Evolutionary conservation across 1,284 basidiomycete species (phyloP), one percentile per base, ranked within the genome.

Genomic region (Coniophora puteana): DNA sequence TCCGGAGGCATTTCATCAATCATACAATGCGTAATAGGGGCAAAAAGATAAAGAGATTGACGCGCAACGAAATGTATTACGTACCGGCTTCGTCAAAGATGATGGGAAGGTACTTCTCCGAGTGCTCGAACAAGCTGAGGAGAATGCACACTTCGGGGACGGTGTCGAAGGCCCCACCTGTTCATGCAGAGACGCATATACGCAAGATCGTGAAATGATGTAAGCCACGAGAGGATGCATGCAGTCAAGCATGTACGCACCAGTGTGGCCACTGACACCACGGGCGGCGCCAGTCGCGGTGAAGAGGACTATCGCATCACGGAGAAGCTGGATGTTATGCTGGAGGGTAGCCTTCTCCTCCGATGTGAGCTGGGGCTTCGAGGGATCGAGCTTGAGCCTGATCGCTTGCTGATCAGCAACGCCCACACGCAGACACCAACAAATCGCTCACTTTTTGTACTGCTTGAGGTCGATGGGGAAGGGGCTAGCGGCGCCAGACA

Each of bases 151-250:
- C 82, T 64, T 91, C 88, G 0, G 86, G 87, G 8, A 88, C 83
- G 23, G 89, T 91, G 60, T 92, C 89, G 56, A 79, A 92, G 4
- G 89, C 85, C 54, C 89, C 89, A 52, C 85, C 85, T 80, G 47
- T 4, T 36, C 6, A 30, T 33, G 40, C 17, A 11, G 36, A 18
- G 54, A 35, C 47, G 44, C 28, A 32, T 21, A 35, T 8, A 31
- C 28, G 31, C 14, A 33, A 22, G 16, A 25, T 4, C 34, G 40
- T 22, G 30, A 36, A 42, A 44, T 31, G 8, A 22, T n/a, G n/a
- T n/a, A 26, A 17, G 38, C 14, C 8, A 40, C 56, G 36, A 44
- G n/a, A n/a, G n/a, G n/a, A n/a, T n/a, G n/a, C n/a, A n/a, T n/a
- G n/a, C n/a, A n/a, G n/a, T n/a, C n/a, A n/a, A n/a, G n/a, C n/a